Evolutionary conservation across 257 asterid species (phyloP), one percentile per base, ranked within the genome.

Genomic region (Solanum neorickii): DNA sequence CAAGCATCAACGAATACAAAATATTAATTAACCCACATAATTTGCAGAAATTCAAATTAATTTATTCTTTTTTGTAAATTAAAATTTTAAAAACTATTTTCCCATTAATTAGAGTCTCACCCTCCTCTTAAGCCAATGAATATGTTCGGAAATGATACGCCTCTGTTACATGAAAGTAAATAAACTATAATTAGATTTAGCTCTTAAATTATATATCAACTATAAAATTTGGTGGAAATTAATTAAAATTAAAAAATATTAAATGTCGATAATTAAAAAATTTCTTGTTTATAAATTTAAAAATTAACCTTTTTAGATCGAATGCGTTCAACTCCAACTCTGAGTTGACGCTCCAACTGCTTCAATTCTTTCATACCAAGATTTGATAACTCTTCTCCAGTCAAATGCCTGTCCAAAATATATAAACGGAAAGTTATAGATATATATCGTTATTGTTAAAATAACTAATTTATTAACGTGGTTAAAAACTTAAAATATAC

Each of bases 291-390:
- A 78, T 80, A 46, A 18, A 23, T 41, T 41, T 10, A 74, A 41
- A 16, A 74, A n/a, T 76, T 76, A 59, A 91, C 96, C 95, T 90
- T 91, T 70, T 91, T 92, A 21, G 96, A 90, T 76, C 96, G 95
- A 85, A 93, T 69, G 42, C 96, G 92, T 86, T 92, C 96, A n/a
- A 89, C 92, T 46, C 96, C 95, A 60, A 89, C 85, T 83, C 93
- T 90, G 60, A 93, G 13, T 35, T 93, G 96, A 41, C 95, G 93
- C 88, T 92, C 96, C 27, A 93, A 85, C 60, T 91, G 94, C 75
- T 93, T 93, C 91, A 92, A 47, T 72, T 93, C 96, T 90, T 92
- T 93, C 94, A 91, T 88, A 62, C 95, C 95, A 15, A 93, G 87
- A 72, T 80, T 92, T 33, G 88, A 82, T 49, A 93, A 72, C 86